Evolutionary conservation across 495 filamentous ascomycete species (phyloP).

Genomic region (Hypomontagnella submonticulosa): DNA sequence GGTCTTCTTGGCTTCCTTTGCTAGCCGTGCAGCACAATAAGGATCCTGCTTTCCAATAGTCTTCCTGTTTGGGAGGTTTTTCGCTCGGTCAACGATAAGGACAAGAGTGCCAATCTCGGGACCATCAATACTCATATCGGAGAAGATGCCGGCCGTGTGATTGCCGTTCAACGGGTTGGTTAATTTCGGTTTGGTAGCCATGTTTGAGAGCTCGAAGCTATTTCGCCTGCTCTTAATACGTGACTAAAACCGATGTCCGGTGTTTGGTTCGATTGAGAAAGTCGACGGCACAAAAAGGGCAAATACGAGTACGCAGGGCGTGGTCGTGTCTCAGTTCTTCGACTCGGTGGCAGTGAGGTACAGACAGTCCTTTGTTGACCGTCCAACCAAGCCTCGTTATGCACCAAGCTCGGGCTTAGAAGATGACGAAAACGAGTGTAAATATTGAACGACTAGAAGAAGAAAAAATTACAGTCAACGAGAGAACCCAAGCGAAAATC

Average conservation of each 20-base stretch:
- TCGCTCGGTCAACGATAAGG: conserved; percentile 88
- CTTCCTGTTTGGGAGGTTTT: conserved; percentile 95
- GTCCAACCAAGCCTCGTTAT: conserved; percentile 14
- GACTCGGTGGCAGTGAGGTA: conserved; percentile 13
- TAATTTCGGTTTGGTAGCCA: conserved; percentile 59
- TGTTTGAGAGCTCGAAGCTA: conserved; percentile 31
- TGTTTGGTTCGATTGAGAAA: conserved; percentile 10
- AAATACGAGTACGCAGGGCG: conserved; percentile 5
- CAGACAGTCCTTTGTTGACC: conserved; percentile 37
- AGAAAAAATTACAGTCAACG: conserved; percentile 35
- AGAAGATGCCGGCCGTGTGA: conserved; percentile 94
- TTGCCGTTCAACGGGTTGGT: conserved; percentile 55
- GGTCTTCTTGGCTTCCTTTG: conserved; percentile 98
- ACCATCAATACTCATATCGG: conserved; percentile 94
- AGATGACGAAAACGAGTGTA: conserved; percentile 20
- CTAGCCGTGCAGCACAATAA: conserved; percentile 91
- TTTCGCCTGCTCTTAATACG: conserved; percentile 22
- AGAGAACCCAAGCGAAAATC: conserved; percentile 29
- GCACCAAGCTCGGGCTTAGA: conserved; percentile 10
- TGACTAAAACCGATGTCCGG: background rate
- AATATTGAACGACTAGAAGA: conserved; percentile 16
- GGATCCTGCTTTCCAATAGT: conserved; percentile 99
- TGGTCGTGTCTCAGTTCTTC: conserved; percentile 25
- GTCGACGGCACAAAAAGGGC: background rate
- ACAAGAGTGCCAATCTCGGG: conserved; percentile 95